Base-by-base conservation (phyloP, 352 stramenopile species). In the Pythium apleroticum region DNA sequence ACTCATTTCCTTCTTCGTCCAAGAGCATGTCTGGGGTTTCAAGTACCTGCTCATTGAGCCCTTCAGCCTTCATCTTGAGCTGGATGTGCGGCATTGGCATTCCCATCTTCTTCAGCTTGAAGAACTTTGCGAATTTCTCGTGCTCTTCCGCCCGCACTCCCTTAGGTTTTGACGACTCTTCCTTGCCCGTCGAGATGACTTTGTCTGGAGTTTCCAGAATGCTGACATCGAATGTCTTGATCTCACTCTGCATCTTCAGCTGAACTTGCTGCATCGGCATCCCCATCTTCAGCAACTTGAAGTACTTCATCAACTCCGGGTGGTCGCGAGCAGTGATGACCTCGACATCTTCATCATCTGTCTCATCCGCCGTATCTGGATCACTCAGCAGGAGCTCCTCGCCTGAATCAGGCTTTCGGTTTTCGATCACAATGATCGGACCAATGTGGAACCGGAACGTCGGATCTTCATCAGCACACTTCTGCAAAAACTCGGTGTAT, bases 61-160 rank as follows among this genome's bases (percentile, higher is more conserved):
- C 92, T 72, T 98, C 96, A 15, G 88, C 80, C 10, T 78, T 89
- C 89, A 98, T 98, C 30, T 98, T 97, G 65, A 98, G 73, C 57
- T 98, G 84, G 57, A 98, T 92, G 52, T 97, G 94, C 5, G 84
- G 72, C 60, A 94, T 65, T 6, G 97, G 97, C 85, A 99, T 96
- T 10, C 93, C 94, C 76, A 99, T 93, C 64, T 97, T 97, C 46
- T 93, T 88, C 68, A 99, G 92, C 70, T 98, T 98, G 67, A 98
- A 98, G 68, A 97, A 99, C 60, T 94, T 94, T 3, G 68, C 73
- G 72, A 80, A 93, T 56, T 90, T 90, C 5, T 84, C 74, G 52
- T 94, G 84, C 24, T 90, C 78, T 43, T 84, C 78, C 11, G 74
- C 83, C 41, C 70, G 72, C 9, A 77, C 87, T 10, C 80, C 83